phyloP scores from a whole-genome alignment of 495 filamentous ascomycete genomes.

The Sordaria brevicollis region DNA sequence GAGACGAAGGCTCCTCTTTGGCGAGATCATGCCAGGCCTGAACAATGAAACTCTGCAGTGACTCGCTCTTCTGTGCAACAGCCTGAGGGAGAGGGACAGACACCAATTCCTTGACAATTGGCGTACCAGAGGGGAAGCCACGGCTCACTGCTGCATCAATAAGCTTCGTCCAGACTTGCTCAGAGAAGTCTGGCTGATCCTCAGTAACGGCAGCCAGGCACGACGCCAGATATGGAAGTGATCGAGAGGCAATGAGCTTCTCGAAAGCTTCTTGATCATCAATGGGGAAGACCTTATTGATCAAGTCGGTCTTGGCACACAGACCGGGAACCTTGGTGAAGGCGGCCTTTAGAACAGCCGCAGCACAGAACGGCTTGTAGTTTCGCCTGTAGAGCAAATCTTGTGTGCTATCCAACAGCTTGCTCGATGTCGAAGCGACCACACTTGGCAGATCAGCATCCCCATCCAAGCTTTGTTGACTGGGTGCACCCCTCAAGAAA shows the following conservation, averaged over 20 bases:
- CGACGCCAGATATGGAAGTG: slow-evolving; percentile 23
- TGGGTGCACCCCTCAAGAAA: slow-evolving; percentile 13
- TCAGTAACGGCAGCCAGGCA: slow-evolving; percentile 21
- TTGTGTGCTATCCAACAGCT: slow-evolving; percentile 23
- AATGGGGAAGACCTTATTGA: slow-evolving; percentile 11
- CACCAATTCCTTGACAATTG: slow-evolving; percentile 24
- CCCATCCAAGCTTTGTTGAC: background rate
- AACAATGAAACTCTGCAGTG: slow-evolving; percentile 32
- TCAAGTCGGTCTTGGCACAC: slow-evolving; percentile 8
- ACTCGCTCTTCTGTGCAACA: slow-evolving; percentile 14
- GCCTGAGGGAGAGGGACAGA: slow-evolving; percentile 19
- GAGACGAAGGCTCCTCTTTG: slow-evolving; percentile 1
- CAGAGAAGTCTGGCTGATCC: slow-evolving; percentile 27
- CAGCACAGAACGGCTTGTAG: slow-evolving; percentile 76
- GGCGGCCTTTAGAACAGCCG: slow-evolving; percentile 46
- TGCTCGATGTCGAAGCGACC: slow-evolving; percentile 6
- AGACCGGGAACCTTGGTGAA: slow-evolving; percentile 20
- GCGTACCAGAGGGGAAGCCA: slow-evolving; percentile 10
- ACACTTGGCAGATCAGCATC: background rate
- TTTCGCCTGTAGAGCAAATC: slow-evolving; percentile 41
- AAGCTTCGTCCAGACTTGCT: slow-evolving; percentile 25
- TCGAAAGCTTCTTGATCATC: slow-evolving; percentile 10
- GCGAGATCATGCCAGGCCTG: slow-evolving; percentile 23
- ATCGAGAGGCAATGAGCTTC: slow-evolving; percentile 23
- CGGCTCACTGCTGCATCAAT: slow-evolving; percentile 18